A percentile compares a stretch with the other conserved stretches of the same genome.
These are phyloP conservation scores for Metarhizium guizhouense DNA, from an alignment of 2,329 filamentous ascomycete genomes.

Conservation along the genomic window DNA sequence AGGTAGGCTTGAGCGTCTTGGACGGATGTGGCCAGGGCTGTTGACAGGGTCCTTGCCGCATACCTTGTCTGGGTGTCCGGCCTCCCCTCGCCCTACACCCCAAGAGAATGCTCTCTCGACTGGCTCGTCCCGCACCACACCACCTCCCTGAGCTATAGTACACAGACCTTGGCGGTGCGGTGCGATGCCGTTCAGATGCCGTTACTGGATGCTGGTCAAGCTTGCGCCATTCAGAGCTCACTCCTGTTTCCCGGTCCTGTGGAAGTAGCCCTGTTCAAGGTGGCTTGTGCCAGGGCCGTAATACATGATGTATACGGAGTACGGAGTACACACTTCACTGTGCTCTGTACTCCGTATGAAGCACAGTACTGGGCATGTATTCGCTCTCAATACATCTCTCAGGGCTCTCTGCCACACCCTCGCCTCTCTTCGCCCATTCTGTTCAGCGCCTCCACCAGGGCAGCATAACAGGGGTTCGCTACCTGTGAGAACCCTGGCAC, in stretches of 20 bases:
- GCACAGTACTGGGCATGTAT: neutral
- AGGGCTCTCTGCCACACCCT: neutral
- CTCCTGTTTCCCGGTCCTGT: neutral
- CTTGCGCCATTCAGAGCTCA: neutral
- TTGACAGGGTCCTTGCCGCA: conserved; percentile 1
- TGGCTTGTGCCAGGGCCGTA: neutral
- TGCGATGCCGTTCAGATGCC: neutral
- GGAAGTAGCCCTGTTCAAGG: neutral
- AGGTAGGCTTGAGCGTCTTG: neutral
- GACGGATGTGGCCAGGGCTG: neutral
- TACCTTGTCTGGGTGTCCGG: neutral
- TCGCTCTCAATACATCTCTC: neutral
- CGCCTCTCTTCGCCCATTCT: neutral
- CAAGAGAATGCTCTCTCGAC: neutral
- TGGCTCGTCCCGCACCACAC: neutral
- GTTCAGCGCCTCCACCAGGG: neutral
- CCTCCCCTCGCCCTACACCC: neutral
- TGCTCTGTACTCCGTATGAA: neutral
- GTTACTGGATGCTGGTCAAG: neutral
- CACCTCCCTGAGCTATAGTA: neutral
- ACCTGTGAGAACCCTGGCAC: conserved; percentile 3
- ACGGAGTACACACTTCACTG: neutral
- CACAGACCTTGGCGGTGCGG: neutral
- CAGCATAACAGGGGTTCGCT: conserved; percentile 4
- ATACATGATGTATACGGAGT: neutral